phyloP scores from a whole-genome alignment of 2,329 filamentous ascomycete species.

The Aspergillus brunneoviolaceus region DNA sequence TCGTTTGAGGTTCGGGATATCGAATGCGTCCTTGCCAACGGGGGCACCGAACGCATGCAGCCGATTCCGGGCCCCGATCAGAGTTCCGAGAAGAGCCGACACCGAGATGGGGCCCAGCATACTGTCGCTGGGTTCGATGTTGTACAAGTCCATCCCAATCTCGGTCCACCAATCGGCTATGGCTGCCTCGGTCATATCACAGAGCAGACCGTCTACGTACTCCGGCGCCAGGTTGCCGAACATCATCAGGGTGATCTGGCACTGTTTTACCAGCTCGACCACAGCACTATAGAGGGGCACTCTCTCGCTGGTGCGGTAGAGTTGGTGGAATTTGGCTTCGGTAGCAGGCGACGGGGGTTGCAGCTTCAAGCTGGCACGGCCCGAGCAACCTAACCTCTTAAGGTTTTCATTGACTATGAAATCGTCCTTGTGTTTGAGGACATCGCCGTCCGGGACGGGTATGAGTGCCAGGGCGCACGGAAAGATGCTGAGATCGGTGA shows the following conservation, averaged over 20 bases:
- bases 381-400: constrained; percentile 88
- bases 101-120: constrained; percentile 91
- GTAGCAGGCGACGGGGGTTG: constrained; percentile 76
- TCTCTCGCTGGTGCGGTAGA: constrained; percentile 84
- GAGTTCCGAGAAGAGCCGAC: constrained; percentile 77
- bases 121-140: constrained; percentile 87
- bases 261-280: constrained; percentile 84
- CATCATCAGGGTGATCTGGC: constrained; percentile 81
- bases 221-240: constrained; percentile 85
- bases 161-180: constrained; percentile 96
- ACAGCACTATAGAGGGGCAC: constrained; percentile 76
- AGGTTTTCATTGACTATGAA: constrained; percentile 95
- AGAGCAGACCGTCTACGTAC: constrained; percentile 88
- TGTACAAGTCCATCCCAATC: constrained; percentile 87
- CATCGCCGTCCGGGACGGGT: constrained; percentile 79
- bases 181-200: constrained; percentile 86
- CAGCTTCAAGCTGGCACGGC: constrained; percentile 80
- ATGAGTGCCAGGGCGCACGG: constrained; percentile 93
- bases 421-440: constrained; percentile 72
- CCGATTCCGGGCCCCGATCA: constrained; percentile 87
- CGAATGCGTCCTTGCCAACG: constrained; percentile 87
- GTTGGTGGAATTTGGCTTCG: constrained; percentile 84
- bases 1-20: constrained; percentile 76
- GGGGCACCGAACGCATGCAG: constrained; percentile 81
- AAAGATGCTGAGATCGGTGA: constrained; percentile 90